Evolutionary conservation across 1,284 basidiomycete species (phyloP).

Genomic region (Microbotryum saponariae): DNA sequence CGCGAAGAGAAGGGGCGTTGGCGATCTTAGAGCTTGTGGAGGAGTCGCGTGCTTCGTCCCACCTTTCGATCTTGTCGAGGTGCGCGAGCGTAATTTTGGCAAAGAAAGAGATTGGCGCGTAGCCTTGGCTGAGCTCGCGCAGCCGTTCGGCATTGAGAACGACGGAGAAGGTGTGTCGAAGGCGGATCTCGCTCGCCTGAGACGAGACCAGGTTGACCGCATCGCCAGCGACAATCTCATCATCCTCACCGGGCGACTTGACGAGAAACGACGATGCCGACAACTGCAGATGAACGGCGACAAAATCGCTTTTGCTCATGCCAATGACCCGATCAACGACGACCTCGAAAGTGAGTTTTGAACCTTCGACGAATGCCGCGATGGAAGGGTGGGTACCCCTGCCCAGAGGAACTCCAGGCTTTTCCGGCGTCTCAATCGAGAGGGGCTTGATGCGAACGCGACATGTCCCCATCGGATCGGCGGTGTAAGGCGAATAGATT

Average conservation of each 20-base stretch:
- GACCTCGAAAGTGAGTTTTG: conserved; percentile 71
- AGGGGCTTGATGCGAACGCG: conserved; percentile 62
- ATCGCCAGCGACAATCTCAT: conserved; percentile 72
- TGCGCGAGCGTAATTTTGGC: conserved; percentile 71
- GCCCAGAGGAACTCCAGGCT: conserved; percentile 13
- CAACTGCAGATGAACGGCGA: conserved; percentile 71
- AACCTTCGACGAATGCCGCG: conserved; percentile 57
- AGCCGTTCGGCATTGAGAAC: conserved; percentile 65
- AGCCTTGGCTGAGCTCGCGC: conserved; percentile 61
- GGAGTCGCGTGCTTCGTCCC: conserved; percentile 74
- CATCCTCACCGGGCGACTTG: conserved; percentile 51
- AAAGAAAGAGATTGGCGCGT: conserved; percentile 81
- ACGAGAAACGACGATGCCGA: conserved; percentile 74
- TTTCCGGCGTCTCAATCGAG: conserved; percentile 38
- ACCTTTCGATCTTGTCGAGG: conserved; percentile 75
- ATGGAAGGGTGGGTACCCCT: conserved; percentile 55
- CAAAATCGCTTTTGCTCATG: conserved; percentile 63
- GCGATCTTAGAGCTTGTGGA: conserved; percentile 43
- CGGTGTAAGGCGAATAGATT: conserved; percentile 84
- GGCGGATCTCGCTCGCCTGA: conserved; percentile 65
- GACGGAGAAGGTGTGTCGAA: conserved; percentile 70
- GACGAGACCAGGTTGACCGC: conserved; percentile 64
- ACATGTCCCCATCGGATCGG: conserved; percentile 87
- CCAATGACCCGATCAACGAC: conserved; percentile 79
- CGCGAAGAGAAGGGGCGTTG: conserved; percentile 17